Evolutionary conservation across 1,284 basidiomycete species (phyloP), one percentile per base, ranked within the genome.

Genomic region (Ceratorhiza oryzae-sativae): DNA sequence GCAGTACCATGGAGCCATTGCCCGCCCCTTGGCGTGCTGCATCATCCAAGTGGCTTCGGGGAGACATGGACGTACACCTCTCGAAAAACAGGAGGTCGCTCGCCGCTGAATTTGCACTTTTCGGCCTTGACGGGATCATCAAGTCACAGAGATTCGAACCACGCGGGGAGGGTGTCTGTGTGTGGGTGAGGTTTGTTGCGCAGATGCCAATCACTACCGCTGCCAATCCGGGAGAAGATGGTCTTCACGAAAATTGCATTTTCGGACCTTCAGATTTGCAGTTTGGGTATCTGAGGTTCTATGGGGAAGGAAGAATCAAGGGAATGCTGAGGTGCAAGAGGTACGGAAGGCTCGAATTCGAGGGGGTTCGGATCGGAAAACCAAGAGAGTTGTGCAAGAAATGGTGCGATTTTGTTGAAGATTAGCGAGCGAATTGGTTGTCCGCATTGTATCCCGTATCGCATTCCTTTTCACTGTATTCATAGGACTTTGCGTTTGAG

Each of bases 1-100:
- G 30, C 34, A 56, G 46, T 36, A 39, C 55, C 18, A 71, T 71
- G 36, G 20, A 18, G 1, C 68, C 56, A 3, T 25, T 71, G 27
- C 68, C 68, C 15, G 56, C 55, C 18, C 68, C 55, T 12, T 71
- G 68, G 68, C 68, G 56, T 32, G 15, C 56, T 1, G 56, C 46
- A 9, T 71, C 68, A 10, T 60, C 68, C 20, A 60, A 59, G 20
- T 71, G 68, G 68, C 68, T 71, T 23, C 41, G 58, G 15, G 68
- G 68, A 10, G 46, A 71, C 27, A 71, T 71, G 68, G 34, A 71
- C 56, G 56, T 60, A 9, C 56, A 41, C 32, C 46, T 71, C 9
- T 59, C 68, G 5, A 13, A 25, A 18, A 34, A 71, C 18, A 56
- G 42, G 39, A 32, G 56, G 18, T 49, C 68, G 3, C 10, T 71